phyloP scores from a whole-genome alignment of 225 moss, liverwort and hornwort species.

The Straminergon stramineum region DNA sequence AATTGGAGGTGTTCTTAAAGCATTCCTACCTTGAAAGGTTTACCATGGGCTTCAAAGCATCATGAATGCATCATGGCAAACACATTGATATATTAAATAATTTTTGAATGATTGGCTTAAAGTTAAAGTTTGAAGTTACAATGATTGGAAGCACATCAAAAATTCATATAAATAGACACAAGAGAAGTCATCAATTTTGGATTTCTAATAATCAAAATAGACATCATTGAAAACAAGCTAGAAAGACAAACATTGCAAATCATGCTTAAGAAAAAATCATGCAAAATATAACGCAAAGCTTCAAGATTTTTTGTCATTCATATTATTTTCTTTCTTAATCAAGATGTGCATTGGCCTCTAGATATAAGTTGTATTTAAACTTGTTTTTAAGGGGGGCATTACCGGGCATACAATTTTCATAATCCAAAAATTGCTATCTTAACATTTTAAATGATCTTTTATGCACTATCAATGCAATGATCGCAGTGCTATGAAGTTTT shows the following conservation, averaged over 20 bases:
- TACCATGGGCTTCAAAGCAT: not conserved
- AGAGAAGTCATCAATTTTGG: rapidly evolving
- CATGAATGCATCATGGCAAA: not conserved
- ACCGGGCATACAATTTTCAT: not conserved
- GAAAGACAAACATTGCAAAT: not conserved
- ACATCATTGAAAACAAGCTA: too few species aligned
- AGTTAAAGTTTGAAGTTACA: not conserved
- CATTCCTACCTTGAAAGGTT: not conserved
- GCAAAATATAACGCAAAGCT: not conserved
- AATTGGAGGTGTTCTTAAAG: not conserved
- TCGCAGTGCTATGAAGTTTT: not conserved
- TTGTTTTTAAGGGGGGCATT: not conserved
- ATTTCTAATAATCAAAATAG: not conserved
- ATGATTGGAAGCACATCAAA: not conserved
- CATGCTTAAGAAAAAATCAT: not conserved
- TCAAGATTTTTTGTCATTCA: not conserved
- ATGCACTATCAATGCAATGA: not conserved
- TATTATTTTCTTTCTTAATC: not conserved
- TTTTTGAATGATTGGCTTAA: not conserved
- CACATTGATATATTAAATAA: not conserved
- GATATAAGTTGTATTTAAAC: not conserved
- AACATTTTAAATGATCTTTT: not conserved
- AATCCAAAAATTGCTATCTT: not conserved
- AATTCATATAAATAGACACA: rapidly evolving
- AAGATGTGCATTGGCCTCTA: not conserved